phyloP scores from a whole-genome alignment of 2,329 filamentous ascomycete species.

The Helminthosporium solani region DNA sequence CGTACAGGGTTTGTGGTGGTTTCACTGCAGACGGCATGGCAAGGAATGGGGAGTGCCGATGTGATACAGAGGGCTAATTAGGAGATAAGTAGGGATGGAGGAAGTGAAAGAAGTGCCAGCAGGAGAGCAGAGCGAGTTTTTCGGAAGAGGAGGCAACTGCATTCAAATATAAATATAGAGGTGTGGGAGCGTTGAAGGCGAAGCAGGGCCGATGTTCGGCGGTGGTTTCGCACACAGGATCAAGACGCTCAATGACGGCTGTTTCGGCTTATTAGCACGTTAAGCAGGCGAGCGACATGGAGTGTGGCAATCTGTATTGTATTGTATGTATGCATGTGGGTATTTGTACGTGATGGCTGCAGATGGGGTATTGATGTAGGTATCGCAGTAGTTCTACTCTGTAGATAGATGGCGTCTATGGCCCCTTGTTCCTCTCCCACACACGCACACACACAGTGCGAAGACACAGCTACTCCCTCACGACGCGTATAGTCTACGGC shows the following conservation, averaged over 20 bases:
- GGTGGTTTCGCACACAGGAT: not conserved
- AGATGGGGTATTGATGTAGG: too few species aligned
- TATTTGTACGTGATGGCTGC: too few species aligned
- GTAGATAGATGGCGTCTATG: too few species aligned
- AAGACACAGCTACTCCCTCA: too few species aligned
- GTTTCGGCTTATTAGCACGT: too few species aligned
- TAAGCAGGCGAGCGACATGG: too few species aligned
- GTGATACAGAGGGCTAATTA: constrained; percentile 15
- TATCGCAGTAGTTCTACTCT: too few species aligned
- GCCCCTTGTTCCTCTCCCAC: too few species aligned
- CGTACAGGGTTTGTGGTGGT: constrained; percentile 83
- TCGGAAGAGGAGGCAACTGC: not conserved
- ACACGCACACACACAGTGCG: too few species aligned
- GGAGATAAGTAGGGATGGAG: constrained; percentile 5
- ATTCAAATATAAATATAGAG: not conserved
- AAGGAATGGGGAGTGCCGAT: constrained; percentile 20
- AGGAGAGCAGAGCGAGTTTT: not conserved
- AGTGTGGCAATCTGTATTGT: too few species aligned
- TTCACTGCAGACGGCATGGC: constrained; percentile 74
- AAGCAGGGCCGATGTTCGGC: constrained; percentile 2
- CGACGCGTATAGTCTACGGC: too few species aligned
- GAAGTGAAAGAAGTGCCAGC: not conserved
- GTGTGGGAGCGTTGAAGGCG: not conserved
- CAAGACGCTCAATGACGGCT: not conserved
- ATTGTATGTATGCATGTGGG: too few species aligned